Conservation (phyloP, 2,329 filamentous ascomycete genomes). For the Botrytis tulipae region DNA sequence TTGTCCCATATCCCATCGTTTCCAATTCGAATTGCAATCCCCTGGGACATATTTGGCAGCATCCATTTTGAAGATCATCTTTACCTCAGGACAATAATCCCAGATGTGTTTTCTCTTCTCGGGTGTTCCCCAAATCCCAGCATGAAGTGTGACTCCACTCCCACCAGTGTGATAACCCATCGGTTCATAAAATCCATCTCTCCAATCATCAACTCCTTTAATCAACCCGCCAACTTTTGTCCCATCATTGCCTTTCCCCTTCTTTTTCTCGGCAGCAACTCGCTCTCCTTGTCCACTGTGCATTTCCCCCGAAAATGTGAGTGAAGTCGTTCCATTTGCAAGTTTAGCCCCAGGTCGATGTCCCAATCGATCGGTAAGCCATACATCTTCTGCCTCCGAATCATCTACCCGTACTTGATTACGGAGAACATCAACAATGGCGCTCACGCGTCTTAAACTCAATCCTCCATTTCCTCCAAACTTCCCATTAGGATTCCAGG, state of each 20-base stretch:
- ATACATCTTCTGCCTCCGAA: constrained; percentile 55
- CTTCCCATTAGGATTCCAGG: constrained; percentile 36
- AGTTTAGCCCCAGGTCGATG: constrained; percentile 48
- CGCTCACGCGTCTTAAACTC: constrained; percentile 52
- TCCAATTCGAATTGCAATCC: constrained; percentile 47
- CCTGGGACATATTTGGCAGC: constrained; percentile 51
- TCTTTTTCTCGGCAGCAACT: constrained; percentile 27
- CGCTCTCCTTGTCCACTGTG: constrained; percentile 41
- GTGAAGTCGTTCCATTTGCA: constrained; percentile 51
- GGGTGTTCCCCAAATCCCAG: constrained; percentile 50
- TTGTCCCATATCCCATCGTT: constrained; percentile 38
- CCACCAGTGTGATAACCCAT: constrained; percentile 59
- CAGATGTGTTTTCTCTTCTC: constrained; percentile 51
- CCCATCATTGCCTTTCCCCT: constrained; percentile 27
- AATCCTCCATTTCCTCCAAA: constrained; percentile 40
- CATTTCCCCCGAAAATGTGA: constrained; percentile 53
- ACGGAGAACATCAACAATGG: constrained; percentile 52
- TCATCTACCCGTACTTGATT: constrained; percentile 46
- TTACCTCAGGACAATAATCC: constrained; percentile 58
- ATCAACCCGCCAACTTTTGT: constrained; percentile 37
- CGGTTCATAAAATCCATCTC: constrained; percentile 53
- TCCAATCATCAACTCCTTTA: constrained; percentile 49
- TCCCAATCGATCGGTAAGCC: constrained; percentile 53
- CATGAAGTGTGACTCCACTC: constrained; percentile 47
- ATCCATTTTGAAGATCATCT: constrained; percentile 57